Percentiles rank a stretch among this genome's conserved stretches.
Evolutionary conservation across 148 eudicot genomes (phyloP).

Genomic region (Arbutus unedo): DNA sequence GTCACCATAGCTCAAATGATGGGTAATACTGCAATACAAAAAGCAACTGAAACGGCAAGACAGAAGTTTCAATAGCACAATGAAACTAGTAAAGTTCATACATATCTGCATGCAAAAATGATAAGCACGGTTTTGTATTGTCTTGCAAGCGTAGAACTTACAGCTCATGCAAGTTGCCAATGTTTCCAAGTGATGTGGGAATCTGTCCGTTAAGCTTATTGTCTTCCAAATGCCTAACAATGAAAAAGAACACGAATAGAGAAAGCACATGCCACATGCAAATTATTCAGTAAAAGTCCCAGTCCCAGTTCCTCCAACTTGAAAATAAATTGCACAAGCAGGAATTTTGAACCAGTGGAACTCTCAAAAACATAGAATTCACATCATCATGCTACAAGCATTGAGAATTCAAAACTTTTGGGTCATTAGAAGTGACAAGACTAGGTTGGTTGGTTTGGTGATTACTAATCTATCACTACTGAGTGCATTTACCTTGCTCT

Average conservation of each 20-base stretch:
- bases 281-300: background rate
- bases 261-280: background rate
- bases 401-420: background rate
- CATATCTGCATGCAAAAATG: background rate
- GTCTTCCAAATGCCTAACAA: slow-evolving; percentile 64
- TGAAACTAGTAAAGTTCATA: background rate
- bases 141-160: slow-evolving; percentile 42
- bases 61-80: background rate
- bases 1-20: background rate
- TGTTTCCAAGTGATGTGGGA: slow-evolving; percentile 74
- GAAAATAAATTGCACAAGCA: background rate
- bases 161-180: slow-evolving; percentile 65
- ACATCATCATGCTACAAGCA: background rate
- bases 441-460: background rate
- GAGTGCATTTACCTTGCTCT: background rate
- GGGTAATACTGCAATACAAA: background rate
- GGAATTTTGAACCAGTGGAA: background rate
- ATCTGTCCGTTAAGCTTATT: slow-evolving; percentile 67
- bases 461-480: background rate
- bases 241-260: slow-evolving; percentile 16
- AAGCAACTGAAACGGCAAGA: background rate
- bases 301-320: slow-evolving; percentile 4
- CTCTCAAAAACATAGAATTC: background rate
- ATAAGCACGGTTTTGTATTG: background rate
- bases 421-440: background rate